Percentiles rank a stretch among this genome's conserved stretches.
phyloP scores from a whole-genome alignment of 495 filamentous ascomycete genomes.

The Lasiosphaeria miniovina region DNA sequence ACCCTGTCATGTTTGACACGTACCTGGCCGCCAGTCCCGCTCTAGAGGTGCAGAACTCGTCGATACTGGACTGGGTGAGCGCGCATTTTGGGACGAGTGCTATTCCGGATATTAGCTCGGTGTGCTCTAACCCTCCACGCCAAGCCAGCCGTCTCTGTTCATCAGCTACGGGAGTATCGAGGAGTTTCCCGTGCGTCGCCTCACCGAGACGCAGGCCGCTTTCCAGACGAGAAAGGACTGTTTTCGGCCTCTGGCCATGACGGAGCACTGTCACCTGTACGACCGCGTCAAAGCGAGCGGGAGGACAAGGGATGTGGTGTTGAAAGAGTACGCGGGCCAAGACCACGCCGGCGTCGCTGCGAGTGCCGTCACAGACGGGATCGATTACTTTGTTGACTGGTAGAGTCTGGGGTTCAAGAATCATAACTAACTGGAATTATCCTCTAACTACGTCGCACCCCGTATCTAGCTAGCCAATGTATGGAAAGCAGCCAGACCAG shows the following conservation, averaged over 20 bases:
- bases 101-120: neutral
- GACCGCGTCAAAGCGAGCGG: conserved; percentile 17
- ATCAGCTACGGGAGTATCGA: conserved; percentile 20
- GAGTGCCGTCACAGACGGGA: conserved; percentile 24
- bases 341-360: conserved; percentile 23
- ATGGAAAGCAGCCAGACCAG: neutral
- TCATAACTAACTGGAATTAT: too few relatives aligned
- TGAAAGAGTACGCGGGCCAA: conserved; percentile 25
- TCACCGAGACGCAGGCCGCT: conserved; percentile 20
- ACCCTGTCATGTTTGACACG: conserved; percentile 21
- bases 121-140: neutral
- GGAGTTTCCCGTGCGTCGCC: conserved; percentile 19
- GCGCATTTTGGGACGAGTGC: conserved; percentile 9
- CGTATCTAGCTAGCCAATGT: neutral
- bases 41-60: conserved; percentile 10
- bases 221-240: conserved; percentile 17
- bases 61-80: conserved; percentile 17
- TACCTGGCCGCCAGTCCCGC: conserved; percentile 19
- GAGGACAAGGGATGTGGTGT: conserved; percentile 16
- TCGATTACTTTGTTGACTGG: conserved; percentile 29
- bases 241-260: conserved; percentile 12
- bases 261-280: conserved; percentile 19
- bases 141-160: conserved; percentile 12
- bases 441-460: too few relatives aligned
- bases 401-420: neutral